phyloP scores from a whole-genome alignment of 2,329 filamentous ascomycete species.

The Xylariaceae sp. region DNA sequence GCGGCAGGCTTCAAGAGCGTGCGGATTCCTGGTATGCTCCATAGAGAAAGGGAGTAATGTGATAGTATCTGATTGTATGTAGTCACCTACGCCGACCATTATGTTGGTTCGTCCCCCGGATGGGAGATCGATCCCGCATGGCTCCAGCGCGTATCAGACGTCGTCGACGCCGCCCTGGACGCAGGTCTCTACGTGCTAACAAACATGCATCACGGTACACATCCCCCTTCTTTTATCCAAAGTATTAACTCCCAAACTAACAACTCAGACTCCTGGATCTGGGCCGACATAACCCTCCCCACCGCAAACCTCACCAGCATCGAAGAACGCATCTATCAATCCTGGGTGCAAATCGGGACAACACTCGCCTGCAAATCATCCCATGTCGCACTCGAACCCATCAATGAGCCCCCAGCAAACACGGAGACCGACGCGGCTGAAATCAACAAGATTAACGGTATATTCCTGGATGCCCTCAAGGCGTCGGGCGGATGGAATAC shows the following conservation, averaged over 20 bases:
- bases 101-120: slow-evolving; percentile 43
- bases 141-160: slow-evolving; percentile 53
- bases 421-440: slow-evolving; percentile 45
- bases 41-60: slow-evolving; percentile 1
- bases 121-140: slow-evolving; percentile 51
- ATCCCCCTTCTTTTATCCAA: too few species aligned
- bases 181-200: slow-evolving; percentile 49
- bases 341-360: slow-evolving; percentile 54
- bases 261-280: slow-evolving; percentile 47
- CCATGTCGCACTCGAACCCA: slow-evolving; percentile 51
- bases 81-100: slow-evolving; percentile 57
- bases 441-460: slow-evolving; percentile 51
- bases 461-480: slow-evolving; percentile 50
- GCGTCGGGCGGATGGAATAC: slow-evolving; percentile 52
- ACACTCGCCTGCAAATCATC: slow-evolving; percentile 51
- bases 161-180: slow-evolving; percentile 46
- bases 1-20: slow-evolving; percentile 52
- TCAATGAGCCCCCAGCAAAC: slow-evolving; percentile 54
- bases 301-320: slow-evolving; percentile 47
- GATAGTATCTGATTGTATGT: neutral
- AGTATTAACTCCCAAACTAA: too few species aligned
- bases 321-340: slow-evolving; percentile 49
- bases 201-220: slow-evolving; percentile 49
- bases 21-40: slow-evolving; percentile 43
- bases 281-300: slow-evolving; percentile 47